Conservation (phyloP, 768 basidiomycete species). For the Amyloporia xantha region DNA sequence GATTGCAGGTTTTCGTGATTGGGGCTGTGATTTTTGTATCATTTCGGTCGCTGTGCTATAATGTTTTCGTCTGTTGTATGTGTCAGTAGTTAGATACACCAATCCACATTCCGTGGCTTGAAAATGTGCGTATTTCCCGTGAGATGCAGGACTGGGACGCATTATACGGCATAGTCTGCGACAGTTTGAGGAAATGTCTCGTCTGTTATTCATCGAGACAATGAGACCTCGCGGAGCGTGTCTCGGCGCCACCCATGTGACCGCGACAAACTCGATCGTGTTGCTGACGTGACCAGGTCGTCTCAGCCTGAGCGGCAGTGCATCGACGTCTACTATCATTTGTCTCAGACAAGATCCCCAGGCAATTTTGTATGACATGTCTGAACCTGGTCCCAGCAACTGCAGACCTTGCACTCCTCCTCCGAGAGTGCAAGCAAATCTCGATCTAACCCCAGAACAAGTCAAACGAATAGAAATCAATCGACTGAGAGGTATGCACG, state of each 20-base stretch:
- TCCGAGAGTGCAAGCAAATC: slow-evolving; percentile 16
- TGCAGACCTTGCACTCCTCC: slow-evolving; percentile 36
- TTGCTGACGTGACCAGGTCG: background rate
- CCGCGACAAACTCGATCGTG: background rate
- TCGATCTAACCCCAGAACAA: slow-evolving; percentile 55
- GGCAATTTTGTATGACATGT: slow-evolving; percentile 6
- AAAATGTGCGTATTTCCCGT: no score
- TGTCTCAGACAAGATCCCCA: no score
- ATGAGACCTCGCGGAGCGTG: background rate
- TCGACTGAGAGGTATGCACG: slow-evolving; percentile 56
- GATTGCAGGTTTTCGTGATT: no score
- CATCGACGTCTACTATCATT: no score
- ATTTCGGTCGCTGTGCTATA: background rate
- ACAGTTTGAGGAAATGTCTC: no score
- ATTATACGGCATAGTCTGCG: no score
- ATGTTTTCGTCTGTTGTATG: background rate
- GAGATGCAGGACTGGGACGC: no score
- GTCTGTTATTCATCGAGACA: no score
- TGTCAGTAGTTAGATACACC: no score
- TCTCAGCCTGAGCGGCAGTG: no score
- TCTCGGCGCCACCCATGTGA: background rate
- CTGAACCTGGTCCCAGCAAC: slow-evolving; percentile 14
- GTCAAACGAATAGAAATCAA: slow-evolving; percentile 71
- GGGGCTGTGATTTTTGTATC: no score
- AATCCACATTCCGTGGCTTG: no score